Evolutionary conservation across 2,329 filamentous ascomycete genomes (phyloP).

Genomic region (Salinomyces thailandicus): DNA sequence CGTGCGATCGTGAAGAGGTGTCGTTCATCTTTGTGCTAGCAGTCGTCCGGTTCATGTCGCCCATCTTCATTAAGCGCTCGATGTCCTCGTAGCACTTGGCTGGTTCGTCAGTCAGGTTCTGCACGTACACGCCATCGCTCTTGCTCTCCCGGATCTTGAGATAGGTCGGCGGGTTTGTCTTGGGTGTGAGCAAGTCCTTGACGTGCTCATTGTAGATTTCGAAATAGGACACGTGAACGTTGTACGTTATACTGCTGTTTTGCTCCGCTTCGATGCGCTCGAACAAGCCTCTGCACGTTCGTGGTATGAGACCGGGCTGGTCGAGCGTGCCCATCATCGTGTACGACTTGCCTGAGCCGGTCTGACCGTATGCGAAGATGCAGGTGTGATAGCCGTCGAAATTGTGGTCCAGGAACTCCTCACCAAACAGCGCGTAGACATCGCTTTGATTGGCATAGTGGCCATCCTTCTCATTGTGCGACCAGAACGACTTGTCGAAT

Average conservation of each 20-base stretch:
- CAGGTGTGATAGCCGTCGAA: conserved; percentile 99
- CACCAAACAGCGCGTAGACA: conserved; percentile 85
- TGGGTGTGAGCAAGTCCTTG: conserved; percentile 76
- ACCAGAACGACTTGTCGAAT: conserved; percentile 99
- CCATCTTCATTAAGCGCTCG: conserved; percentile 78
- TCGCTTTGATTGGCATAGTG: conserved; percentile 91
- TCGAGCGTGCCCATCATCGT: conserved; percentile 90
- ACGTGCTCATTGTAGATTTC: conserved; percentile 99
- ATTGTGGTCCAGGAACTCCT: conserved; percentile 97
- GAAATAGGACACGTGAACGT: conserved; percentile 95
- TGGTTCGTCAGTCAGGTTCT: conserved; percentile 87
- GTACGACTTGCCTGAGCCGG: conserved; percentile 94
- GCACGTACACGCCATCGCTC: conserved; percentile 90
- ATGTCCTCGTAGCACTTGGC: conserved; percentile 82
- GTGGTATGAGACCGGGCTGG: conserved; percentile 81
- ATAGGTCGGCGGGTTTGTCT: conserved; percentile 73
- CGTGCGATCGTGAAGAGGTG: conserved; percentile 89
- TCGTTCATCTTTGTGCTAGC: conserved; percentile 99
- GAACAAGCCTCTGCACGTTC: conserved; percentile 93
- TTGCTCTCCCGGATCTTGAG: conserved; percentile 96
- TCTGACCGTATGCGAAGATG: conserved; percentile 98
- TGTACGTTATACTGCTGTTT: conserved; percentile 87
- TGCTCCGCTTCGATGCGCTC: conserved; percentile 79
- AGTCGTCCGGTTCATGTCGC: conserved; percentile 75
- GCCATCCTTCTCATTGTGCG: conserved; percentile 63